Base-by-base conservation (phyloP, 2,329 filamentous ascomycete genomes). In the Aspergillus clavatus region DNA sequence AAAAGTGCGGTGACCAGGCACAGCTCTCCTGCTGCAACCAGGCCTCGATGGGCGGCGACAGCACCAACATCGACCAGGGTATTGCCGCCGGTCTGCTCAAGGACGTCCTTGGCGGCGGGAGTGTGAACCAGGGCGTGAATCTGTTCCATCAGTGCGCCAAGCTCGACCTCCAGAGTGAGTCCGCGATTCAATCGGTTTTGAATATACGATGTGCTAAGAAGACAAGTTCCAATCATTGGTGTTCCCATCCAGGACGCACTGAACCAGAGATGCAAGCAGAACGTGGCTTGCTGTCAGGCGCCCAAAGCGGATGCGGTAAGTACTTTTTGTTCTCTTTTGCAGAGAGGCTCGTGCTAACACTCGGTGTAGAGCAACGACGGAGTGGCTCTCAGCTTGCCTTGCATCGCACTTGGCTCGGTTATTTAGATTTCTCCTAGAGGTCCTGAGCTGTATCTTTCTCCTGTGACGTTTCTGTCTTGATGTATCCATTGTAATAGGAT, bases 71-170 rank as follows among this genome's bases (percentile, higher is more conserved):
- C 51, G 51, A 53, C 44, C 44, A 51, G 12, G 63, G 62, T 40
- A 42, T 62, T 12, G 60, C 63, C n/a, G 52, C 53, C 39, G 63
- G 65, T 42, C 45, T 57, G 23, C 53, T 68, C 43, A 51, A 51
- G 52, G 57, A 60, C 53, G 53, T 66, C 26, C 50, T 67, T 46
- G 60, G 61, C 43, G 48, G 52, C 38, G 61, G 62, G 23, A 58
- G 63, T 42, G 60, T 58, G 41, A 45, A 61, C 21, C 44, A 59
- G 37, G 59, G 62, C 29, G 40, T 67, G n/a, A 60, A 59, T 55
- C 51, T 69, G 46, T 67, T 68, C 56, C 55, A 61, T 48, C 58
- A 66, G 54, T 70, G 67, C 65, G 67, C 65, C 54, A 63, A 67
- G 56, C 56, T 70, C 26, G 55, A 59, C 41, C 19, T 65, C 40